These are phyloP conservation scores for Naganishia vaughanmartiniae DNA, from an alignment of 768 basidiomycete genomes.

Conservation along the genomic window DNA sequence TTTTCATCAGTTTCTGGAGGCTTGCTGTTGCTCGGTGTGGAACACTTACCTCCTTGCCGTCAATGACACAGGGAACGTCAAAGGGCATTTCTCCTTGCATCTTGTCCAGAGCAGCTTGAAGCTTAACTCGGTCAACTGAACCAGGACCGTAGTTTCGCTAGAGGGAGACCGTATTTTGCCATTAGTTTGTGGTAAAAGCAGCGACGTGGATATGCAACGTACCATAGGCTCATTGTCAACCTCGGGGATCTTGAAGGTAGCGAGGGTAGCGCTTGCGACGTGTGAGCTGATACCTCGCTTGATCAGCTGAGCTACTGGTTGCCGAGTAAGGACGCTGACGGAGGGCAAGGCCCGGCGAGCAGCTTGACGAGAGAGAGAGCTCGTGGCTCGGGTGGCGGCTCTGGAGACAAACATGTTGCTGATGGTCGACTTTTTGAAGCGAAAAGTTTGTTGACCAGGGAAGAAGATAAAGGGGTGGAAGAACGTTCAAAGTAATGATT, in stretches of 20 bases:
- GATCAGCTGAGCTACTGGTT: constrained; percentile 8
- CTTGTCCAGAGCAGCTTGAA: constrained; percentile 70
- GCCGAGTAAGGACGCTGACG: constrained; percentile 8
- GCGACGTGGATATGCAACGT: constrained; percentile 36
- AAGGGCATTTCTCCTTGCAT: constrained; percentile 82
- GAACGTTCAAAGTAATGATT: not conserved
- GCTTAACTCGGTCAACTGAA: constrained; percentile 69
- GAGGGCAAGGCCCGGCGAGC: constrained; percentile 10
- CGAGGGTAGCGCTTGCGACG: constrained; percentile 56
- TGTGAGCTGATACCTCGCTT: constrained; percentile 19
- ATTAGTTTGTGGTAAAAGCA: not conserved
- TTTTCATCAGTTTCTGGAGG: not conserved
- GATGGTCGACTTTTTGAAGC: not conserved
- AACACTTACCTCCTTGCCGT: constrained; percentile 63
- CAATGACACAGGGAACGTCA: constrained; percentile 87
- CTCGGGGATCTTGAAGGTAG: constrained; percentile 76
- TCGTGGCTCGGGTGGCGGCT: constrained; percentile 13
- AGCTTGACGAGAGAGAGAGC: constrained; percentile 5
- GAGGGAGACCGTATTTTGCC: not conserved
- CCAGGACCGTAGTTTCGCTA: constrained; percentile 76
- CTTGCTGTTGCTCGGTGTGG: constrained; percentile 55
- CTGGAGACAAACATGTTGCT: constrained; percentile 14
- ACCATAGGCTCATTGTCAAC: constrained; percentile 95
- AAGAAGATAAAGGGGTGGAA: not conserved
- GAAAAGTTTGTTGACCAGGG: not conserved